Evolutionary conservation across 345 rosid species (phyloP), one percentile per base, ranked within the genome.

Genomic region (Hibiscus syriacus): DNA sequence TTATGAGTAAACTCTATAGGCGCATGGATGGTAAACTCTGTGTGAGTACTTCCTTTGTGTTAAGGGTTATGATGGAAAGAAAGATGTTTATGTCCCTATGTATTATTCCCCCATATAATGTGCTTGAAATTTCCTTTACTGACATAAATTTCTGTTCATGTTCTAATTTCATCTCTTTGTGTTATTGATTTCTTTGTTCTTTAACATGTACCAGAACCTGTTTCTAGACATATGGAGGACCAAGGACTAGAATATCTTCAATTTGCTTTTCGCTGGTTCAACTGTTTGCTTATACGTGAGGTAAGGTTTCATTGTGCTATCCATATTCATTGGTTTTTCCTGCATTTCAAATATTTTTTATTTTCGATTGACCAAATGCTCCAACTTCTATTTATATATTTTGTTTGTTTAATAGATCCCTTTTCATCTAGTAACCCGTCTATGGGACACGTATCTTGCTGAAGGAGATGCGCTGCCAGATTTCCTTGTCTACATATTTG

Each of bases 381-480:
- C 34, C 36, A 2, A 38, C 25, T 9, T 2, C 10, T 46, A 66
- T 50, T 5, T 5, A 50, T 19, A 19, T 20, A 50, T 66, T n/a
- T 57, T 32, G 19, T 79, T 71, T 22, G 66, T 49, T 77, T 49
- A 57, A 19, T 70, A 95, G 99, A 88, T 92, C 73, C 98, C 97
- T 10, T 95, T 92, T 71, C 79, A 80, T 78, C 92, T 95, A 39
- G 93, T 92, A 61, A 84, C 81, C 52, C 96, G 99, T 41, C 77
- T 95, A 73, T 95, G 99, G 99, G 99, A 95, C 89, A 95, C 99
- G 4, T 95, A 95, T 76, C 99, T 95, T 41, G 98, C 99, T 30
- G 97, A 95, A 82, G 99, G 99, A 74, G 98, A 95, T 75, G 97
- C 99, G 19, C 77, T 92, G 81, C 98, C 98, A 0, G 98, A 92